Conservation (phyloP, 345 rosid genomes). For the Populus davidiana region DNA sequence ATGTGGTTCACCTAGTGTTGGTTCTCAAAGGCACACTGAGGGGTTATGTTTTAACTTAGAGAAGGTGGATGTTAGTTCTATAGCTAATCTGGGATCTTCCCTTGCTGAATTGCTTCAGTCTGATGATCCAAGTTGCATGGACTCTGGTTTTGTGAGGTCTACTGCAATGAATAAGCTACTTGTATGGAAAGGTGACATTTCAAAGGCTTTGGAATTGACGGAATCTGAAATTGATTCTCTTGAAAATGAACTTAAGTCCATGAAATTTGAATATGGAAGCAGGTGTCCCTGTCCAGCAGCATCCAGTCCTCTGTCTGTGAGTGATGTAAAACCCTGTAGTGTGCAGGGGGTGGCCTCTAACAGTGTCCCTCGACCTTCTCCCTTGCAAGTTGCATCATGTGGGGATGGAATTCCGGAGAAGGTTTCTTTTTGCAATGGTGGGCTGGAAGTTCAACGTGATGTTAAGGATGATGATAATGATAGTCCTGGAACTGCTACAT, state of each 20-base stretch:
- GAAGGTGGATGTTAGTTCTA: constrained; percentile 53
- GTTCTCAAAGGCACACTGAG: constrained; percentile 53
- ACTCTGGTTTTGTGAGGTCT: constrained; percentile 52
- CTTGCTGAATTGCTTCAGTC: constrained; percentile 61
- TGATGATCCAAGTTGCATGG: constrained; percentile 54
- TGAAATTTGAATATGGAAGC: constrained; percentile 44
- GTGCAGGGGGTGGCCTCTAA: constrained; percentile 33
- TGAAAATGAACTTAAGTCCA: constrained; percentile 64
- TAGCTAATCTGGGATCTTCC: constrained; percentile 54
- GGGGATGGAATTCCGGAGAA: constrained; percentile 35
- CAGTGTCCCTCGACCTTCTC: constrained; percentile 35
- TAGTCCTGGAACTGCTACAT: constrained; percentile 67
- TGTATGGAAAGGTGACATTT: constrained; percentile 56
- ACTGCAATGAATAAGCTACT: constrained; percentile 61
- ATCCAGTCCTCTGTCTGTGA: constrained; percentile 35
- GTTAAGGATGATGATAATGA: constrained; percentile 53
- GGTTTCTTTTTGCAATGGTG: constrained; percentile 36
- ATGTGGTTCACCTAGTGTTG: constrained; percentile 59
- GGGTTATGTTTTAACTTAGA: constrained; percentile 58
- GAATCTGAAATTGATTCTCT: constrained; percentile 87
- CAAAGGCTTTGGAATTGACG: constrained; percentile 66
- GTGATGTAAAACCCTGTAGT: constrained; percentile 22
- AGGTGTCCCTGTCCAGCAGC: constrained; percentile 22
- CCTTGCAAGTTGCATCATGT: constrained; percentile 41
- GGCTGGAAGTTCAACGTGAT: constrained; percentile 32